A percentile compares a stretch with the other conserved stretches of the same genome.
Evolutionary conservation across 345 rosid species (phyloP).

Genomic region (Reutealis trisperma): DNA sequence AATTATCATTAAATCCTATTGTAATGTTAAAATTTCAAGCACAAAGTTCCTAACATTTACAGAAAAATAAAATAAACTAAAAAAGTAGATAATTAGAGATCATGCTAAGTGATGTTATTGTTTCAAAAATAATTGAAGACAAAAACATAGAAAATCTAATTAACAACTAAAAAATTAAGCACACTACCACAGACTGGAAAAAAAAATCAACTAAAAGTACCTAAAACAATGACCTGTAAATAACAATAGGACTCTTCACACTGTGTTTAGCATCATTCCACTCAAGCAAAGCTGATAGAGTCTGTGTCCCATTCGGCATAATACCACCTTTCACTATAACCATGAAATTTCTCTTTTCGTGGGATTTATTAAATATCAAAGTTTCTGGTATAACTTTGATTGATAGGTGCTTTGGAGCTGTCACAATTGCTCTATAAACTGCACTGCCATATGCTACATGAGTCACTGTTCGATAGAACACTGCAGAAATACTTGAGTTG

Average conservation of each 20-base stretch:
- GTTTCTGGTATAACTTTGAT: constrained; percentile 53
- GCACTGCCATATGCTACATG: constrained; percentile 50
- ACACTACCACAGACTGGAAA: neutral
- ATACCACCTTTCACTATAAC: constrained; percentile 53
- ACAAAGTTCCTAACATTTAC: too few species aligned
- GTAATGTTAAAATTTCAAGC: too few species aligned
- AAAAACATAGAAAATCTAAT: neutral
- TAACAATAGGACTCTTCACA: constrained; percentile 59
- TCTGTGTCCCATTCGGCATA: constrained; percentile 14
- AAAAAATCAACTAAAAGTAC: neutral
- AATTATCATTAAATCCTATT: too few species aligned
- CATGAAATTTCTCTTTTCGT: constrained; percentile 47
- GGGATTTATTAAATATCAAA: constrained; percentile 36
- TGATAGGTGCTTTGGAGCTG: constrained; percentile 46
- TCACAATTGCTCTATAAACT: constrained; percentile 50
- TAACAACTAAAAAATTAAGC: neutral
- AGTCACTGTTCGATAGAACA: constrained; percentile 65
- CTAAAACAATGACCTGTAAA: constrained; percentile 22
- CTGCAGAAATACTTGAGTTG: constrained; percentile 37
- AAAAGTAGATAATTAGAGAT: too few species aligned
- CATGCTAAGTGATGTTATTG: too few species aligned
- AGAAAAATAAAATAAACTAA: too few species aligned
- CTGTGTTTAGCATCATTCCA: constrained; percentile 62
- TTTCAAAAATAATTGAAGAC: too few species aligned
- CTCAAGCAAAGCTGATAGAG: constrained; percentile 52